Conservation (phyloP, 2,329 filamentous ascomycete species). For the Paraphoma sp. region DNA sequence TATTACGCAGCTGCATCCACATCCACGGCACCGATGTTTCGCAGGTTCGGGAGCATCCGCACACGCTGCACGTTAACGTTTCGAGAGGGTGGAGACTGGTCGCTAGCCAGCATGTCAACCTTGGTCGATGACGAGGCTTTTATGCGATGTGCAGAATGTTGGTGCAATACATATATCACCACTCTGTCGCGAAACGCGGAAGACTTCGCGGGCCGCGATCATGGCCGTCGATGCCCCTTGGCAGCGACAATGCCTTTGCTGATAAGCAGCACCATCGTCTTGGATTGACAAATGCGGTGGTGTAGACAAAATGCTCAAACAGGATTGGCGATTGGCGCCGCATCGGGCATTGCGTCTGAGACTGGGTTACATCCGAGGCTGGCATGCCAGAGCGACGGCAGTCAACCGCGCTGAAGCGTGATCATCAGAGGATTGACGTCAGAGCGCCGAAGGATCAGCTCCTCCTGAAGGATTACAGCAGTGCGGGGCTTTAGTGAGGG, state of each 20-base stretch:
- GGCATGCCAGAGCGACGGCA: neutral
- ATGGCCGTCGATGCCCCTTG: neutral
- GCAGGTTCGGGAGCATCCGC: neutral
- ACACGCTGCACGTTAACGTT: constrained; percentile 1
- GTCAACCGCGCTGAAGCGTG: neutral
- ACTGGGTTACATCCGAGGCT: neutral
- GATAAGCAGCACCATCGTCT: neutral
- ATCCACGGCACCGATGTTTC: neutral
- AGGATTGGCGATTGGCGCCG: neutral
- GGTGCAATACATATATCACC: neutral
- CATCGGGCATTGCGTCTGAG: neutral
- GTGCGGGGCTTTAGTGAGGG: neutral
- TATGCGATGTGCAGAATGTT: constrained; percentile 1
- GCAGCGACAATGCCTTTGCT: neutral
- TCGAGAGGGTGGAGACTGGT: constrained; percentile 1
- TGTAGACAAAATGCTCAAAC: too few relatives aligned
- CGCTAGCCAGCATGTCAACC: neutral
- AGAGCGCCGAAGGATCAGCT: neutral
- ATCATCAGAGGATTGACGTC: neutral
- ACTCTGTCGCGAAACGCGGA: neutral
- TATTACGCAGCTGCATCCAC: neutral
- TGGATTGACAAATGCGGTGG: neutral
- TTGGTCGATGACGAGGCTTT: constrained; percentile 1
- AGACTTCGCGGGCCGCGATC: neutral
- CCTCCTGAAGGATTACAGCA: neutral